phyloP scores from a whole-genome alignment of 1,284 basidiomycete species.

The Ganoderma sinense region DNA sequence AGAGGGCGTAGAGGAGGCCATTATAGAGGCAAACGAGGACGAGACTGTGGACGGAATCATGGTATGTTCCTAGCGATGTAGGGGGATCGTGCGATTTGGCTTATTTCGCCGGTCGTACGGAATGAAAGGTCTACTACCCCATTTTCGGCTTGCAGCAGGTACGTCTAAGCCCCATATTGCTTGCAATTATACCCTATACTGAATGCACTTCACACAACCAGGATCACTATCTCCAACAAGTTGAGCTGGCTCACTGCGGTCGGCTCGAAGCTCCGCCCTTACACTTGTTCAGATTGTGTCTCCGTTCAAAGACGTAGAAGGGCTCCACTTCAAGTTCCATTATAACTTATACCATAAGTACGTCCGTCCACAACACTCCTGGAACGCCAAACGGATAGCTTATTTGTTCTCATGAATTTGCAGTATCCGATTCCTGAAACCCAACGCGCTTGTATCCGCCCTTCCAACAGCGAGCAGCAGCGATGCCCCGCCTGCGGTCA shows the following conservation, averaged over 20 bases:
- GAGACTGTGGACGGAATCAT: slow-evolving; percentile 92
- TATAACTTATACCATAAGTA: slow-evolving; percentile 98
- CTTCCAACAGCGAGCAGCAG: slow-evolving; percentile 40
- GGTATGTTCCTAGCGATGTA: slow-evolving; percentile 57
- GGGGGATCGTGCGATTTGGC: not conserved
- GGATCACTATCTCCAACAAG: slow-evolving; percentile 97
- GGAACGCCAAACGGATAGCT: not conserved
- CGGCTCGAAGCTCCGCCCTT: slow-evolving; percentile 11
- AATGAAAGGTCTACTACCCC: slow-evolving; percentile 86
- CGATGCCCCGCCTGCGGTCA: slow-evolving; percentile 46
- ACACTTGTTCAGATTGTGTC: slow-evolving; percentile 77
- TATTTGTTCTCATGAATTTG: not conserved
- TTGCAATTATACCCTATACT: slow-evolving; percentile 1
- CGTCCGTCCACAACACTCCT: slow-evolving; percentile 32
- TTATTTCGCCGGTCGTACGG: not conserved
- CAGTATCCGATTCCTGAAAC: slow-evolving; percentile 82
- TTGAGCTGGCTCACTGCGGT: slow-evolving; percentile 37
- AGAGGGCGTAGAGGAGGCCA: slow-evolving; percentile 91
- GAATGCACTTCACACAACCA: slow-evolving; percentile 42
- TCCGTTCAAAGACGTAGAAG: slow-evolving; percentile 97
- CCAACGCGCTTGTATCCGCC: slow-evolving; percentile 63
- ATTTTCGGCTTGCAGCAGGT: slow-evolving; percentile 90
- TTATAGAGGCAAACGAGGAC: slow-evolving; percentile 94
- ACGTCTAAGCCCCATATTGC: slow-evolving; percentile 33
- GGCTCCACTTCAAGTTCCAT: slow-evolving; percentile 94